These are phyloP conservation scores for Capsicum baccatum DNA, from an alignment of 257 asterid species.

Conservation along the genomic window DNA sequence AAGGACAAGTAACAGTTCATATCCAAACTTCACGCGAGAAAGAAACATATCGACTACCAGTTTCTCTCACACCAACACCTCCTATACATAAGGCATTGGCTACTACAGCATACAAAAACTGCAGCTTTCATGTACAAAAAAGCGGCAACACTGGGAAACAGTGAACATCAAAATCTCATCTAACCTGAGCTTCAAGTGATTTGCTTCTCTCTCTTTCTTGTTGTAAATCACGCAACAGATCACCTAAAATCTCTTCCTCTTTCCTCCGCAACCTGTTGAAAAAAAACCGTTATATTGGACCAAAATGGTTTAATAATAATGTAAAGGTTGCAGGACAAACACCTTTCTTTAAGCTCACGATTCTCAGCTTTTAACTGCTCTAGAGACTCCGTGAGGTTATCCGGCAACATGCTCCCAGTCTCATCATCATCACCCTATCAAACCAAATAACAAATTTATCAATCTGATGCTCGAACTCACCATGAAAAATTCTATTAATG, in stretches of 20 bases:
- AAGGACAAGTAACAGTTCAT: not conserved
- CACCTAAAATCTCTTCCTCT: slow-evolving; percentile 80
- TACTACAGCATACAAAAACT: slow-evolving; percentile 17
- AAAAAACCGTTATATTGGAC: not conserved
- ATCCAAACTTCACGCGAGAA: not conserved
- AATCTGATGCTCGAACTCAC: slow-evolving; percentile 7
- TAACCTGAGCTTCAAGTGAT: slow-evolving; percentile 81
- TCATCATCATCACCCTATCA: slow-evolving; percentile 48
- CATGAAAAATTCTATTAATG: not conserved
- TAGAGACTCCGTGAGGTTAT: slow-evolving; percentile 44
- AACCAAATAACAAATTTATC: slow-evolving; percentile 9
- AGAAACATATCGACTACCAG: not conserved
- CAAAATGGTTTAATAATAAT: slow-evolving; percentile 18
- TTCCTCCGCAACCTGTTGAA: slow-evolving; percentile 64
- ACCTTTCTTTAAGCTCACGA: slow-evolving; percentile 68
- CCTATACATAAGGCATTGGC: not conserved
- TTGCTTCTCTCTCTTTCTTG: slow-evolving; percentile 67
- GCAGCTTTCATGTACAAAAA: slow-evolving; percentile 14
- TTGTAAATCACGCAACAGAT: slow-evolving; percentile 67
- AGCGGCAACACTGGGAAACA: not conserved
- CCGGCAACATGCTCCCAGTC: slow-evolving; percentile 40
- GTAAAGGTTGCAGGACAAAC: slow-evolving; percentile 24
- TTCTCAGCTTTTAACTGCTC: slow-evolving; percentile 76
- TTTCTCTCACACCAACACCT: not conserved
- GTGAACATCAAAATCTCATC: not conserved